Percentiles rank a stretch among this genome's conserved stretches.
Conservation (phyloP, 345 rosid species). For the Geranium rotundifolium region DNA sequence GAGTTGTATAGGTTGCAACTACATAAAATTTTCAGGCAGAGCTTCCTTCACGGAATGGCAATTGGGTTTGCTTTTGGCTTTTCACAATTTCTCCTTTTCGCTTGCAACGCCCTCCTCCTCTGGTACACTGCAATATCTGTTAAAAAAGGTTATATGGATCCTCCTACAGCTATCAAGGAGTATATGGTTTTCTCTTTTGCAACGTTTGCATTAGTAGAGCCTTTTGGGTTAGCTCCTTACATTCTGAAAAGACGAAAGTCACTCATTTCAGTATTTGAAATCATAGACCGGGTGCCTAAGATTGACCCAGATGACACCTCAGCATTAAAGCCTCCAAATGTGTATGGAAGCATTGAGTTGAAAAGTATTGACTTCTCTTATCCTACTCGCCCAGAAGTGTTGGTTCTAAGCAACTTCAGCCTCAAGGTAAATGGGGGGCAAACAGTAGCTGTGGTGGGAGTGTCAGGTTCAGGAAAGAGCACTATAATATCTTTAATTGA, state of each 20-base stretch:
- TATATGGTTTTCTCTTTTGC: constrained; percentile 98
- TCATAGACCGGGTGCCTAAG: constrained; percentile 85
- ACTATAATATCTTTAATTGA: constrained; percentile 87
- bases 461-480: constrained; percentile 99
- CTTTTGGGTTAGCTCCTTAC: constrained; percentile 98
- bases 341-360: constrained; percentile 92
- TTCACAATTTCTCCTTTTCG: constrained; percentile 98
- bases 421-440: constrained; percentile 94
- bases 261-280: constrained; percentile 88
- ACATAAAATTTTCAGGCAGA: constrained; percentile 67
- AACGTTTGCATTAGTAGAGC: constrained; percentile 97
- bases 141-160: constrained; percentile 27
- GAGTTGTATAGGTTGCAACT: constrained; percentile 88
- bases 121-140: constrained; percentile 81
- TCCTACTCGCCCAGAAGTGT: constrained; percentile 80
- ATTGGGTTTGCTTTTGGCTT: constrained; percentile 96
- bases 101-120: constrained; percentile 95
- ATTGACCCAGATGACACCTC: constrained; percentile 91
- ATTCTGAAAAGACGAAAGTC: constrained; percentile 87
- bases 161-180: constrained; percentile 79
- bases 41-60: constrained; percentile 87
- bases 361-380: constrained; percentile 94
- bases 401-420: constrained; percentile 94
- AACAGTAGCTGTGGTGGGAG: constrained; percentile 97
- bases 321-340: constrained; percentile 87